Evolutionary conservation across 768 basidiomycete species (phyloP).

Genomic region (Suillus subalutaceus): DNA sequence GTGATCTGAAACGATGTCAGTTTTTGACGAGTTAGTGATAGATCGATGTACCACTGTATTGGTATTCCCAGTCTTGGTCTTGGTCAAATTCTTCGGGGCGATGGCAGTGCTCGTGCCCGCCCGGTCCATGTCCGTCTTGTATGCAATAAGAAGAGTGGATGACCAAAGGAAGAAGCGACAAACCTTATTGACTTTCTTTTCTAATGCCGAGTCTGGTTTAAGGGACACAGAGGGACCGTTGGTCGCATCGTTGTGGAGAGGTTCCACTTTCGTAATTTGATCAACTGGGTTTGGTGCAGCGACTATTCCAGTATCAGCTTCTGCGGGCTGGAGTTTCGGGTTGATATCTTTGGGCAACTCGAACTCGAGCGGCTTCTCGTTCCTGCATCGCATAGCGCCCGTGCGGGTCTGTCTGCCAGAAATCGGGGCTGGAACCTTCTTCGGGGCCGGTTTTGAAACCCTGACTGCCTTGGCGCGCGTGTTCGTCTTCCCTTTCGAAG

Average conservation of each 20-base stretch:
- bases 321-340: slow-evolving; percentile 2
- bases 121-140: neutral
- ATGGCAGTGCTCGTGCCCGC: neutral
- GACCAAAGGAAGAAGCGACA: neutral
- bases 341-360: slow-evolving; percentile 4
- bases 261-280: neutral
- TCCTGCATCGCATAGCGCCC: slow-evolving; percentile 32
- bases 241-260: neutral
- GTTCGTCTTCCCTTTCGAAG: slow-evolving; percentile 4
- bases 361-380: slow-evolving; percentile 11
- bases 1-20: slow-evolving; percentile 3
- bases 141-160: neutral
- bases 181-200: neutral
- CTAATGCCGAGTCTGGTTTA: neutral
- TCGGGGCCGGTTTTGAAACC: slow-evolving; percentile 15
- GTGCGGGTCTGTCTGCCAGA: slow-evolving; percentile 14
- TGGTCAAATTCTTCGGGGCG: neutral
- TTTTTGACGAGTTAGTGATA: neutral
- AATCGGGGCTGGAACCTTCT: neutral
- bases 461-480: slow-evolving; percentile 22
- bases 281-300: too few relatives aligned
- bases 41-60: neutral
- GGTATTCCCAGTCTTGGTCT: too few relatives aligned
- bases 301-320: neutral
- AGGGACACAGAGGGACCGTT: neutral